Evolutionary conservation across 2,329 filamentous ascomycete genomes (phyloP).

Genomic region (Hypocreales sp.): DNA sequence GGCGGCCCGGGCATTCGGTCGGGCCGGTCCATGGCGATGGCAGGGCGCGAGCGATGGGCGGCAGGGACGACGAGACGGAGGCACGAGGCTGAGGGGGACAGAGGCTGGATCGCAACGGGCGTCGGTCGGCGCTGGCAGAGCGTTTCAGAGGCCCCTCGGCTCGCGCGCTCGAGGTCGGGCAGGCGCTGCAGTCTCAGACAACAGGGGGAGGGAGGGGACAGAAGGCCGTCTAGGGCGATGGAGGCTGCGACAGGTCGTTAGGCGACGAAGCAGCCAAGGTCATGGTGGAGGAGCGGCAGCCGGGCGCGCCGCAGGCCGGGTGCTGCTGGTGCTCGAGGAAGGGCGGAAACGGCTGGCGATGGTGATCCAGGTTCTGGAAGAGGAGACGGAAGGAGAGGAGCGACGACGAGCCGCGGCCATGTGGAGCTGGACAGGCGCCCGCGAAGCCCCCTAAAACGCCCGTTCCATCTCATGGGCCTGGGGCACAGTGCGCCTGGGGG

Average conservation of each 20-base stretch:
- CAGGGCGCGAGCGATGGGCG: slow-evolving; percentile 5
- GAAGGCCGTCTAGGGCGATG: slow-evolving; percentile 11
- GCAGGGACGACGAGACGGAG: slow-evolving; percentile 1
- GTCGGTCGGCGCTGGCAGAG: slow-evolving; percentile 7
- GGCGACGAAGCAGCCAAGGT: slow-evolving; percentile 11
- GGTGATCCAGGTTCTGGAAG: no score
- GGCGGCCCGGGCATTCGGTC: slow-evolving; percentile 14
- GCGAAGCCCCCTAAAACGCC: slow-evolving; percentile 2
- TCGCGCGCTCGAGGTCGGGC: no score
- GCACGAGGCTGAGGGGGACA: slow-evolving; percentile 2
- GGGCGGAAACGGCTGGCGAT: no score
- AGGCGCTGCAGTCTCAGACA: slow-evolving; percentile 9
- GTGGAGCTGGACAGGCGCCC: slow-evolving; percentile 1
- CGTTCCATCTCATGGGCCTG: no score
- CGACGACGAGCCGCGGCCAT: slow-evolving; percentile 1
- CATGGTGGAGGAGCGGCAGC: slow-evolving; percentile 12
- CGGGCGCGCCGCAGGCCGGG: not conserved
- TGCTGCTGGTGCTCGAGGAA: no score
- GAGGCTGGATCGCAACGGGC: slow-evolving; percentile 3
- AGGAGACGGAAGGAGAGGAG: no score
- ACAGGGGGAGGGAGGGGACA: not conserved
- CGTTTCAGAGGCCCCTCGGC: slow-evolving; percentile 17
- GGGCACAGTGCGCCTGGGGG: no score
- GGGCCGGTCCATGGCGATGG: slow-evolving; percentile 17
- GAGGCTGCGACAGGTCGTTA: slow-evolving; percentile 12